Base-by-base conservation (phyloP, 2,329 filamentous ascomycete species). In the Metarhizium sp. region DNA sequence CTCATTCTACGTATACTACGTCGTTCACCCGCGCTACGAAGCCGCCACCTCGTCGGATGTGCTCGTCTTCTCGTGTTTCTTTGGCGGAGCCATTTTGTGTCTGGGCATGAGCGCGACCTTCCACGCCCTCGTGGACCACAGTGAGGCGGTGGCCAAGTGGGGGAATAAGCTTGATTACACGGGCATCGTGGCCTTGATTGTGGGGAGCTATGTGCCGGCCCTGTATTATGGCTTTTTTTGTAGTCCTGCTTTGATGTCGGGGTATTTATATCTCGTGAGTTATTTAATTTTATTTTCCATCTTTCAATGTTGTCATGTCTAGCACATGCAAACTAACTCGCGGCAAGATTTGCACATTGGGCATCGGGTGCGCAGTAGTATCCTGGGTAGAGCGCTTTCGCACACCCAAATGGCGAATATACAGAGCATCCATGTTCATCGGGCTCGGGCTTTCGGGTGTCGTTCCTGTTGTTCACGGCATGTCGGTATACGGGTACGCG, bases 91-190 rank as follows among this genome's bases (percentile, higher is more conserved):
- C 2, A 78, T 84, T 32, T 64, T 82, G 38, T 92, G 89, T 63
- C 74, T 94, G 53, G 86, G 87, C 25, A 89, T 92, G 85, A 91
- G 87, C 62, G 87, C 90, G 5, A 88, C 86, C 2, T 99, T 85
- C 67, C 94, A 99, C 68, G 81, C 88, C 2, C 80, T 96, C 50
- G 84, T 79, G 25, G 96, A 96, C 61, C 94, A 99, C 70, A 94
- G 88, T 18, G 81, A 84, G 42, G 71, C 73, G 2, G 89, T 96
- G 14, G 85, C 87, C 2, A 85, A 82, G 59, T 88, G 90, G 76
- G 92, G 92, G 11, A 97, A 97, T 69, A 90, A 95, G 69, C 75
- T 97, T 55, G 94, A 99, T 68, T 97, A 99, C 68, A 82, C 92
- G 5, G 94, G 94, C 6, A 99, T 99, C 62, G 89, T 97, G 34